phyloP scores from a whole-genome alignment of 768 basidiomycete genomes.

The Leccinum disarticulatum region DNA sequence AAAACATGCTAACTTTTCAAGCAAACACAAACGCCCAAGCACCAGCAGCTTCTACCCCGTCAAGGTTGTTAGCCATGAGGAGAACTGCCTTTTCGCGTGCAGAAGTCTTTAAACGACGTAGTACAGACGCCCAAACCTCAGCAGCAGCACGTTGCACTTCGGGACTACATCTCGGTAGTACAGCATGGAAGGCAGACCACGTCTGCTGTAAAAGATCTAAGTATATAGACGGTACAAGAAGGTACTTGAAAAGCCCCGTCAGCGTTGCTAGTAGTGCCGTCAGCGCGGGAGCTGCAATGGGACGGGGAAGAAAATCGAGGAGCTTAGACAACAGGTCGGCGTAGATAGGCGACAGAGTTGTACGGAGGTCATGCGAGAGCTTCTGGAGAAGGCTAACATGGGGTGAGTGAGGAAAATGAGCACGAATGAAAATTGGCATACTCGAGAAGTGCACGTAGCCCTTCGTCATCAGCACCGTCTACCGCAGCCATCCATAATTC shows the following conservation, averaged over 20 bases:
- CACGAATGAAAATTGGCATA: constrained; percentile 35
- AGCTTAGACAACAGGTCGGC: constrained; percentile 53
- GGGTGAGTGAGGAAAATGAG: constrained; percentile 11
- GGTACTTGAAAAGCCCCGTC: constrained; percentile 66
- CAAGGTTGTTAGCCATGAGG: constrained; percentile 51
- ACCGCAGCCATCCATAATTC: constrained; percentile 62
- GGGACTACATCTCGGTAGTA: constrained; percentile 58
- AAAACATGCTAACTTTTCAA: constrained; percentile 56
- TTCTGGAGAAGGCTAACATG: constrained; percentile 68
- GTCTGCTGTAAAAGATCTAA: constrained; percentile 54
- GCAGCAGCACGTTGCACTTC: constrained; percentile 78
- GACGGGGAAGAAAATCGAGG: constrained; percentile 53
- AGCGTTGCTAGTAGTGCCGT: constrained; percentile 67
- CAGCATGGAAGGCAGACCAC: constrained; percentile 53
- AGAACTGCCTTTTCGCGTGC: constrained; percentile 55
- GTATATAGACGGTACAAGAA: constrained; percentile 64
- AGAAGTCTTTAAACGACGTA: constrained; percentile 68
- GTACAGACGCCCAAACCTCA: constrained; percentile 82
- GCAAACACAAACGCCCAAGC: constrained; percentile 78
- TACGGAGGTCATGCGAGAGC: constrained; percentile 77
- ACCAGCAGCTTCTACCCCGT: constrained; percentile 57
- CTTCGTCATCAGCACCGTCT: constrained; percentile 66
- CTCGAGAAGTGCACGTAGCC: constrained; percentile 73
- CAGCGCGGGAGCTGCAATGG: constrained; percentile 59
- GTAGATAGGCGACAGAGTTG: constrained; percentile 67